Evolutionary conservation across 2,329 filamentous ascomycete species (phyloP).

Genomic region (Talaromyces sp.): DNA sequence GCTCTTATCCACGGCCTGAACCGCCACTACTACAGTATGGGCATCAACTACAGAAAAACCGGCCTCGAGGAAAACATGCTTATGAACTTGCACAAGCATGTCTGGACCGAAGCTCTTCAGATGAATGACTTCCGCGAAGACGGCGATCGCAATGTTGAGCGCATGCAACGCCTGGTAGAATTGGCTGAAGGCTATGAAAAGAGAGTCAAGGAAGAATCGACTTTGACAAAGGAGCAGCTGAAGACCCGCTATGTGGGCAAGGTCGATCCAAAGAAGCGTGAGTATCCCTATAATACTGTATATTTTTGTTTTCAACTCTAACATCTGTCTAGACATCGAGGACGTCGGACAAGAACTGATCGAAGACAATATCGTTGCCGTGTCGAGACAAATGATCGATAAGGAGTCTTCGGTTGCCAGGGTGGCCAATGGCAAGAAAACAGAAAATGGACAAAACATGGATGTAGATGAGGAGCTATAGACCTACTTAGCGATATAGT

Average conservation of each 20-base stretch:
- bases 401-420: slow-evolving; percentile 92
- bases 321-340: slow-evolving; percentile 62
- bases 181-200: slow-evolving; percentile 97
- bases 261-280: slow-evolving; percentile 95
- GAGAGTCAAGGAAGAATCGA: slow-evolving; percentile 96
- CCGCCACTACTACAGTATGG: slow-evolving; percentile 98
- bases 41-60: slow-evolving; percentile 96
- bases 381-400: slow-evolving; percentile 99
- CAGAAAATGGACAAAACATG: slow-evolving; percentile 54
- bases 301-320: background rate
- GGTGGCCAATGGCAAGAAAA: slow-evolving; percentile 43
- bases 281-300: slow-evolving; percentile 15
- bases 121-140: slow-evolving; percentile 95
- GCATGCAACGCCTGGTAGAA: slow-evolving; percentile 79
- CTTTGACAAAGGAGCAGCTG: slow-evolving; percentile 92
- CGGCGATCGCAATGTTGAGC: slow-evolving; percentile 78
- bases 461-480: slow-evolving; percentile 62
- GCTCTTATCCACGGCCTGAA: slow-evolving; percentile 97
- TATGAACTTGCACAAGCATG: slow-evolving; percentile 99
- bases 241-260: slow-evolving; percentile 99
- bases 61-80: slow-evolving; percentile 98
- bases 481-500: slow-evolving; percentile 13
- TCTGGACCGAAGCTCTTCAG: slow-evolving; percentile 95
- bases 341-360: slow-evolving; percentile 95
- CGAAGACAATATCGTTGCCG: slow-evolving; percentile 98